phyloP scores from a whole-genome alignment of 2,329 filamentous ascomycete genomes.

The Cercospora citrullina region DNA sequence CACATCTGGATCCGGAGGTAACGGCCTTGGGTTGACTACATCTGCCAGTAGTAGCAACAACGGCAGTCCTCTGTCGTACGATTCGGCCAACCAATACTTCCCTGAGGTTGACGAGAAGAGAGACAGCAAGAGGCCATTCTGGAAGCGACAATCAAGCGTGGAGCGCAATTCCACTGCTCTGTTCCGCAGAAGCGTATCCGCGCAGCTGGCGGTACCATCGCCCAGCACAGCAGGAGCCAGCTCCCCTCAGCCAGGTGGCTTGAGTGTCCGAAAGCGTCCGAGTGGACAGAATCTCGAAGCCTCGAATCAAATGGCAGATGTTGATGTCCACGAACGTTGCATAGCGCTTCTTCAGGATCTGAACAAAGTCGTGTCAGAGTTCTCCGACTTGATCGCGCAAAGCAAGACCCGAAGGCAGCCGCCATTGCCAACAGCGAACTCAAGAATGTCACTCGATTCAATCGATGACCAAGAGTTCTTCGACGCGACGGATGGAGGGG shows the following conservation, averaged over 20 bases:
- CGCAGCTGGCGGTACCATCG: constrained; percentile 54
- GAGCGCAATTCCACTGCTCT: constrained; percentile 44
- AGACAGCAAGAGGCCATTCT: constrained; percentile 72
- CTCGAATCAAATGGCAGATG: constrained; percentile 25
- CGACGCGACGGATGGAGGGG: constrained; percentile 72
- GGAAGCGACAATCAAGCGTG: constrained; percentile 79
- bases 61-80: constrained; percentile 41
- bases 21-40: constrained; percentile 36
- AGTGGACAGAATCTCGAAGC: constrained; percentile 27
- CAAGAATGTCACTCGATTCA: constrained; percentile 75
- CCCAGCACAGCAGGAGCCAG: constrained; percentile 35
- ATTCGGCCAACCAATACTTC: constrained; percentile 49
- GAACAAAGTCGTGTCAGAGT: constrained; percentile 79
- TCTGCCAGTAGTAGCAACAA: constrained; percentile 35
- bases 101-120: constrained; percentile 34
- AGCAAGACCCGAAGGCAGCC: constrained; percentile 74
- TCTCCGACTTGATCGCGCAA: constrained; percentile 71
- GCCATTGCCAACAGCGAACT: constrained; percentile 45
- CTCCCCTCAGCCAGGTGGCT: constrained; percentile 39
- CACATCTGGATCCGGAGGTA: constrained; percentile 39
- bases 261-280: constrained; percentile 41
- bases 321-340: constrained; percentile 75
- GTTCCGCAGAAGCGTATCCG: constrained; percentile 53
- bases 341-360: constrained; percentile 80
- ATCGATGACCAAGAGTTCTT: constrained; percentile 87